Percentiles rank a stretch among this genome's conserved stretches.
These are phyloP conservation scores for Aspergillus texensis DNA, from an alignment of 2,329 filamentous ascomycete genomes.

Conservation along the genomic window DNA sequence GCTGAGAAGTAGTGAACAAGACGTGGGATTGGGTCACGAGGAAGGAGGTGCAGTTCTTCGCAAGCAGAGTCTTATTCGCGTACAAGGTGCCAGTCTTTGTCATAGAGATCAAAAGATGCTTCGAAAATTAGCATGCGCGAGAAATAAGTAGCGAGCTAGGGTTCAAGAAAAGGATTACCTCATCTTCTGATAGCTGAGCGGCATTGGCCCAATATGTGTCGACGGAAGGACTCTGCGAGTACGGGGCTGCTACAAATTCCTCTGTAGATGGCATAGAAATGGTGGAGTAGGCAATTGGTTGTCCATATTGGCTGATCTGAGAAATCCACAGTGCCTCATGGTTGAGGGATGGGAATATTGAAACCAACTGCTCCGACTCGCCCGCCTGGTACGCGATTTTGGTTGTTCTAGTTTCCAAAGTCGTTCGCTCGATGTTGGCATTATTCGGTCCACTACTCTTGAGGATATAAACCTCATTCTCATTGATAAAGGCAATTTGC, in stretches of 20 bases:
- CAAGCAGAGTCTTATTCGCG: constrained; percentile 71
- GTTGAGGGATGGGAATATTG: constrained; percentile 40
- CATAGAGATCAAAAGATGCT: constrained; percentile 63
- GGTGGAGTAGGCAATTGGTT: constrained; percentile 35
- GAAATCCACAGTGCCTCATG: constrained; percentile 43
- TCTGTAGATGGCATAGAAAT: constrained; percentile 24
- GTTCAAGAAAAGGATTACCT: constrained; percentile 32
- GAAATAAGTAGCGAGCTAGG: not conserved
- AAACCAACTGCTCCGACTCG: constrained; percentile 38
- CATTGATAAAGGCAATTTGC: constrained; percentile 52
- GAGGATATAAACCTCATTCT: constrained; percentile 48
- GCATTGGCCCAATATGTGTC: constrained; percentile 44
- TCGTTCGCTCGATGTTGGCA: constrained; percentile 35
- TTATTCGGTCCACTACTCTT: constrained; percentile 36
- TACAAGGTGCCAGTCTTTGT: constrained; percentile 77
- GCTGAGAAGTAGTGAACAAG: constrained; percentile 88
- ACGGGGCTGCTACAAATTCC: constrained; percentile 24
- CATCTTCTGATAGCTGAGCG: constrained; percentile 40
- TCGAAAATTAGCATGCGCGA: constrained; percentile 19
- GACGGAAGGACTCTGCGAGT: constrained; percentile 35
- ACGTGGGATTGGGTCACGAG: constrained; percentile 78
- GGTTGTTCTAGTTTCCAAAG: constrained; percentile 37
- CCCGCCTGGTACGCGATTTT: constrained; percentile 33
- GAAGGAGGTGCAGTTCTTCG: constrained; percentile 92
- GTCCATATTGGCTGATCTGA: constrained; percentile 27